Evolutionary conservation across 768 basidiomycete species (phyloP).

Genomic region (Daedaleopsis nitida): DNA sequence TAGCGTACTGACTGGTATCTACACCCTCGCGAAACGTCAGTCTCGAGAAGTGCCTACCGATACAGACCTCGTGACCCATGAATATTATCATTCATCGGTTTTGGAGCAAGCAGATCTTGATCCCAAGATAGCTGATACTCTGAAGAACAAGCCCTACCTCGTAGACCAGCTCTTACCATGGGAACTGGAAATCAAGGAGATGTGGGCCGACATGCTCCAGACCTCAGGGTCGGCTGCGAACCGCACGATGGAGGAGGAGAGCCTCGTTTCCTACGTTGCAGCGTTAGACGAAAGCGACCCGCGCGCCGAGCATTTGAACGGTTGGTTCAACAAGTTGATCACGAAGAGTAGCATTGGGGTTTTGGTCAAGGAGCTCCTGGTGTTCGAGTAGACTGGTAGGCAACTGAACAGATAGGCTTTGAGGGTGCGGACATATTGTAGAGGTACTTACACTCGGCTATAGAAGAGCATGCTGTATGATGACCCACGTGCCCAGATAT

Average conservation of each 20-base stretch:
- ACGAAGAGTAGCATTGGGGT: too few species aligned
- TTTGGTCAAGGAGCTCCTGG: too few species aligned
- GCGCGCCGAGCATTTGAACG: too few species aligned
- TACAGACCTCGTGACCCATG: slow-evolving; percentile 50
- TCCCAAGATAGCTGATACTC: slow-evolving; percentile 35
- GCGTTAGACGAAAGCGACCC: too few species aligned
- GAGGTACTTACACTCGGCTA: too few species aligned
- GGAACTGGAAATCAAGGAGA: slow-evolving; percentile 50
- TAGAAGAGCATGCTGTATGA: too few species aligned
- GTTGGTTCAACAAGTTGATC: too few species aligned
- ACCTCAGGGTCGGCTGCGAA: neutral
- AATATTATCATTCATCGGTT: slow-evolving; percentile 64
- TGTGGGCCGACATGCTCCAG: slow-evolving; percentile 49
- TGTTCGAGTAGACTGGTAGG: too few species aligned
- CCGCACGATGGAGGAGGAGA: neutral
- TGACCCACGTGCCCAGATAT: too few species aligned
- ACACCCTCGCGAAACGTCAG: slow-evolving; percentile 44
- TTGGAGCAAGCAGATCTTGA: slow-evolving; percentile 42
- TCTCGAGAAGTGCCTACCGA: slow-evolving; percentile 50
- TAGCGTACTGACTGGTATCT: slow-evolving; percentile 50
- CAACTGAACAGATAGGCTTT: too few species aligned
- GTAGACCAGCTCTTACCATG: slow-evolving; percentile 47
- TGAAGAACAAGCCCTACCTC: slow-evolving; percentile 47
- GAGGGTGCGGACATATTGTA: too few species aligned
- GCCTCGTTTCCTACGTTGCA: neutral